Percentiles rank a stretch among this genome's conserved stretches.
These are phyloP conservation scores for Ustulina deusta DNA, from an alignment of 2,329 filamentous ascomycete species.

Conservation along the genomic window DNA sequence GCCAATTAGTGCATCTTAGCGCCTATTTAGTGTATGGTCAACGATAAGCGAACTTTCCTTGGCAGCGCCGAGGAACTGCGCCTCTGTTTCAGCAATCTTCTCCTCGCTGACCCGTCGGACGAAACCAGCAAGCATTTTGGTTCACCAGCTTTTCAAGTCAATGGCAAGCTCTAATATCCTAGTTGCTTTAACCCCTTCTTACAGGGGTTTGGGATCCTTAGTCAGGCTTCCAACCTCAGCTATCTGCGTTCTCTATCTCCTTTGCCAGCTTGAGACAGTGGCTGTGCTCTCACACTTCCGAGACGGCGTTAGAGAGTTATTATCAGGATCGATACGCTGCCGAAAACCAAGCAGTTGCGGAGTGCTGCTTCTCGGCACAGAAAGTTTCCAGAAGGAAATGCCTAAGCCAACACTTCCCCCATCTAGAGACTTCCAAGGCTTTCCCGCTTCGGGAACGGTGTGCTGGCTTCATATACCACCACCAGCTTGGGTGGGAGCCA, in stretches of 20 bases:
- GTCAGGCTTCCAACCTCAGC: no score
- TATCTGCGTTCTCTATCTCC: neutral
- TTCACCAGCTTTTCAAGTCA: neutral
- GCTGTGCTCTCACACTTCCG: conserved; percentile 19
- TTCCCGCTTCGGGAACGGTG: neutral
- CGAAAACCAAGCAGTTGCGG: conserved; percentile 4
- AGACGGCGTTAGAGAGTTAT: conserved; percentile 8
- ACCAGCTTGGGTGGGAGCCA: neutral
- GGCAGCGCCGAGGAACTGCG: conserved; percentile 15
- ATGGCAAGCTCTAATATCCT: neutral
- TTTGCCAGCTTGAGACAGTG: conserved; percentile 27
- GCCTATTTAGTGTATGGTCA: neutral
- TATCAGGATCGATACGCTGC: conserved; percentile 15
- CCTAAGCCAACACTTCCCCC: neutral
- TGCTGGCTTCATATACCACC: neutral
- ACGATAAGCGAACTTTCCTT: conserved; percentile 12
- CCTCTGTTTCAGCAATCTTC: conserved; percentile 21
- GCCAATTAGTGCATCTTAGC: conserved; percentile 1
- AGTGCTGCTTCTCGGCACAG: neutral
- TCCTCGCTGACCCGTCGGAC: conserved; percentile 6
- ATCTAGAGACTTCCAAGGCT: neutral
- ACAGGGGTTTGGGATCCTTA: neutral
- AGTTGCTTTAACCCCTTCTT: neutral
- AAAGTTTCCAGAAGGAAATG: conserved; percentile 15
- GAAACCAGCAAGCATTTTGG: neutral